A percentile compares a stretch with the other conserved stretches of the same genome.
Conservation (phyloP, 345 rosid species). For the Gossypium arboreum region DNA sequence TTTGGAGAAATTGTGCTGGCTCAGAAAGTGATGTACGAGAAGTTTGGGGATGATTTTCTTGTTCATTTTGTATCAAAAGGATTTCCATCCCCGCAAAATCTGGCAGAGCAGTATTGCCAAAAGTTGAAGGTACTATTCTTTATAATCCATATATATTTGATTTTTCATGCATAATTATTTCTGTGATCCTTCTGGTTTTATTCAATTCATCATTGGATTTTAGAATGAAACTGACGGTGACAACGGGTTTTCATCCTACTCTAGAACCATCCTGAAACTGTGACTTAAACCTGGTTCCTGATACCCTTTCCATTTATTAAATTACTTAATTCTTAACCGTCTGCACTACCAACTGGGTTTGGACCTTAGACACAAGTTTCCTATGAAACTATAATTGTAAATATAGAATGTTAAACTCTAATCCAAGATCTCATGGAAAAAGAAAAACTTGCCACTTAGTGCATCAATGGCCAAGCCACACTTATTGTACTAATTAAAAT, state of each 20-base stretch:
- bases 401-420: not conserved
- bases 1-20: conserved; percentile 81
- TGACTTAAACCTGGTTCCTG: not conserved
- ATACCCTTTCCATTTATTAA: not conserved
- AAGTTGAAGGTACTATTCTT: conserved; percentile 68
- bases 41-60: conserved; percentile 77
- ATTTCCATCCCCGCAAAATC: conserved; percentile 57
- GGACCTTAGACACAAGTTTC: not conserved
- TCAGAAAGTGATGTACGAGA: conserved; percentile 94
- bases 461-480: not conserved
- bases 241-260: not conserved
- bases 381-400: too few relatives aligned
- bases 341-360: not conserved
- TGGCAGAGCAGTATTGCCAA: conserved; percentile 76
- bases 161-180: not conserved
- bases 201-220: not conserved
- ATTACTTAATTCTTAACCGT: not conserved
- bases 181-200: not conserved
- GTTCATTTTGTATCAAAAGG: conserved; percentile 51
- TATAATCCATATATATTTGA: not conserved
- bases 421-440: not conserved
- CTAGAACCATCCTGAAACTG: not conserved
- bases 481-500: not conserved
- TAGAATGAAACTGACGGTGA: not conserved
- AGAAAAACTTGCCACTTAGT: not conserved